A percentile compares a stretch with the other conserved stretches of the same genome.
phyloP scores from a whole-genome alignment of 164 flowering plant genomes.

The Tetrastigma voinierianum region DNA sequence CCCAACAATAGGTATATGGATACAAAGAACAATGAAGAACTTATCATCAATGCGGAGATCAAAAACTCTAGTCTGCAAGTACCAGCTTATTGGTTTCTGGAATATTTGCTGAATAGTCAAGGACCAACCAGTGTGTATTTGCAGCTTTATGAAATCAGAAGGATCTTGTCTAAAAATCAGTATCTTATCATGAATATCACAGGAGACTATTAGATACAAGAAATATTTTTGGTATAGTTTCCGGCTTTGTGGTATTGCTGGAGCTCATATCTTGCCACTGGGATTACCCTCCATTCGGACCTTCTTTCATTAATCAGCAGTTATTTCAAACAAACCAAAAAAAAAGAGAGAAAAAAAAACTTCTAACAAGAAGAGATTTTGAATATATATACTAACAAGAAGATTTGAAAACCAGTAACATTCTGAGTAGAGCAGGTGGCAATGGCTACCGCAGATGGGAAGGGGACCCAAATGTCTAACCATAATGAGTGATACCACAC shows the following conservation, averaged over 20 bases:
- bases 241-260: not conserved
- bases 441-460: not conserved
- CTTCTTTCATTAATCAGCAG: not conserved
- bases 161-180: not conserved
- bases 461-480: constrained; percentile 3
- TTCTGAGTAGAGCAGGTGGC: not conserved
- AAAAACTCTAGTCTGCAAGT: constrained; percentile 8
- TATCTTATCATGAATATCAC: not conserved
- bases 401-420: constrained; percentile 7
- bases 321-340: too few relatives aligned
- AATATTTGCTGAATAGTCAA: not conserved
- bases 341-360: too few relatives aligned
- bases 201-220: not conserved
- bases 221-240: not conserved
- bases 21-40: not conserved
- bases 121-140: not conserved
- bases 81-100: not conserved
- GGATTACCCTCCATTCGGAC: not conserved
- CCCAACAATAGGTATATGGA: constrained; percentile 4
- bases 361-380: not conserved
- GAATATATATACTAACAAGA: not conserved
- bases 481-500: constrained; percentile 8
- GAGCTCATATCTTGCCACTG: constrained; percentile 1
- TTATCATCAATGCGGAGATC: not conserved
- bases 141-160: not conserved